phyloP scores from a whole-genome alignment of 129 eudicot species.

The Flaveria bidentis region DNA sequence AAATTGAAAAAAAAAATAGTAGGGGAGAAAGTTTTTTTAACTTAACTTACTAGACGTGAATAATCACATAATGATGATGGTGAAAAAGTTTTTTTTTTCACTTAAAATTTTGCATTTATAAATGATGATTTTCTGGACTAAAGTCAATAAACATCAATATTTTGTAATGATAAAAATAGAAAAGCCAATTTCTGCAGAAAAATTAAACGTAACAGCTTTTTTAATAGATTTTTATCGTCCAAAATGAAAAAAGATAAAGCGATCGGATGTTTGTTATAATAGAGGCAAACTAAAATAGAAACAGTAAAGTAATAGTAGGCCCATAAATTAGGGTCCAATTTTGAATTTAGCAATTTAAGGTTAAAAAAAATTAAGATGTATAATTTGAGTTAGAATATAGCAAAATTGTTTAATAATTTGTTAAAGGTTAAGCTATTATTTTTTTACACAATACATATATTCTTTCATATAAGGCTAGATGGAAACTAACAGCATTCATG shows the following conservation, averaged over 20 bases:
- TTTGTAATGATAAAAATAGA: slow-evolving; percentile 21
- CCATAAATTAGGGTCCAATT: not conserved
- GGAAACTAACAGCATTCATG: too few relatives aligned
- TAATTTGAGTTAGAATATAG: not conserved
- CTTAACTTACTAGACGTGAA: not conserved
- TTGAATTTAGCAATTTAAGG: not conserved
- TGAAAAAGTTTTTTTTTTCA: not conserved
- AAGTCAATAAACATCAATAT: slow-evolving; percentile 23
- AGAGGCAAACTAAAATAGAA: not conserved
- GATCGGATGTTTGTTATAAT: not conserved
- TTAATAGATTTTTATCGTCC: not conserved
- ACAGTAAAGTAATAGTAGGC: slow-evolving; percentile 6
- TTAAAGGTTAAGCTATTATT: not conserved
- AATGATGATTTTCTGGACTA: not conserved
- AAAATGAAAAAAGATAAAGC: not conserved
- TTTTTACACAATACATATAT: too few relatives aligned
- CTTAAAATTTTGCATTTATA: not conserved
- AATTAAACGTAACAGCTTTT: not conserved
- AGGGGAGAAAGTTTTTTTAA: not conserved
- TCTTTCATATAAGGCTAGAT: too few relatives aligned
- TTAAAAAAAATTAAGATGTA: not conserved
- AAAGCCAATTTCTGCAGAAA: not conserved
- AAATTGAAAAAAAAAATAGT: not conserved
- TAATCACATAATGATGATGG: not conserved
- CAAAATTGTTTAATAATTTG: not conserved